Evolutionary conservation across 2,329 filamentous ascomycete species (phyloP).

Genomic region (Kalmusia sp.): DNA sequence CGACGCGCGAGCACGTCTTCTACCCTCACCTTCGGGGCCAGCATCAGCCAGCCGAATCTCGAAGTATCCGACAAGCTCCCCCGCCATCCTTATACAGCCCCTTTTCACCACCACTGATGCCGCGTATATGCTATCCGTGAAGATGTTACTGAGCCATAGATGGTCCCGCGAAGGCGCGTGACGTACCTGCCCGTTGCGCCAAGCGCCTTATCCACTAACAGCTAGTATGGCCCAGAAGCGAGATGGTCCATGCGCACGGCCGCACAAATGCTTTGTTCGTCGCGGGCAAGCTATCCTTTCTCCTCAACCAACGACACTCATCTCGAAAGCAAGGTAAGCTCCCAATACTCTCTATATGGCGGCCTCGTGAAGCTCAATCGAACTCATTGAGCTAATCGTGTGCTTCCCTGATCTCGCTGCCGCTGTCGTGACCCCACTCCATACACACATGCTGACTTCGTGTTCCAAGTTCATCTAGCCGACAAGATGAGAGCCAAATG

Average conservation of each 20-base stretch:
- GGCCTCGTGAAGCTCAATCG: conserved; percentile 31
- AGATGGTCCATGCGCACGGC: no score
- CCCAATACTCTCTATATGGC: conserved; percentile 6
- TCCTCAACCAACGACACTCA: conserved; percentile 51
- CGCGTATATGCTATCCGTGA: no score
- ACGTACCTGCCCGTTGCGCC: conserved; percentile 8
- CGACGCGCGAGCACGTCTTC: background rate
- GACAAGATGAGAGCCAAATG: conserved; percentile 91
- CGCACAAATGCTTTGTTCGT: conserved; percentile 8
- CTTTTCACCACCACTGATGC: background rate
- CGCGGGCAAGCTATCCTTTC: conserved; percentile 27
- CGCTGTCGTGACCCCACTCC: conserved; percentile 16
- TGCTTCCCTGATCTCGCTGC: conserved; percentile 6
- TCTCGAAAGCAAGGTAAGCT: conserved; percentile 53
- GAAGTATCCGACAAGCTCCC: conserved; percentile 35
- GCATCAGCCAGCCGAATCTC: conserved; percentile 26
- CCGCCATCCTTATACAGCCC: conserved; percentile 27
- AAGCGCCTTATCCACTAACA: conserved; percentile 3
- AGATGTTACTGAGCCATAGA: no score
- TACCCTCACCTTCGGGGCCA: conserved; percentile 24
- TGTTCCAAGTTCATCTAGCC: conserved; percentile 36
- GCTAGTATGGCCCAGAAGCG: conserved; percentile 9
- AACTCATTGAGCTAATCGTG: conserved; percentile 16
- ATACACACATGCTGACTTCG: conserved; percentile 35
- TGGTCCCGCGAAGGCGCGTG: no score